These are phyloP conservation scores for Collybiopsis confluens DNA, from an alignment of 768 basidiomycete genomes.

Conservation along the genomic window DNA sequence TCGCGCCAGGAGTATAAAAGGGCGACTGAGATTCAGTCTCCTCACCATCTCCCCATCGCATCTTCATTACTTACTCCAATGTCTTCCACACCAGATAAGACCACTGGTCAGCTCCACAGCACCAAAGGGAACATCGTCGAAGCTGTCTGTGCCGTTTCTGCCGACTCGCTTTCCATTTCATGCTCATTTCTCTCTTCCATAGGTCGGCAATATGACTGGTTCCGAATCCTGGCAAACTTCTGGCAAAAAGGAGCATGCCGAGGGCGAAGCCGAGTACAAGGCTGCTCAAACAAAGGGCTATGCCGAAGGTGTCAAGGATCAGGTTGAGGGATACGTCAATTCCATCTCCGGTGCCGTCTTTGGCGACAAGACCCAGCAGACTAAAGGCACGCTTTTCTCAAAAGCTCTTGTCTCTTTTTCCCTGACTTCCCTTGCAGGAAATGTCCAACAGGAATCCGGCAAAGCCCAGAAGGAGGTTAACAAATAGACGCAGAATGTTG, in stretches of 20 bases:
- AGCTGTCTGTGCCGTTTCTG: constrained; percentile 6
- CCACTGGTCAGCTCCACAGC: constrained; percentile 25
- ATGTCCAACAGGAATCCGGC: constrained; percentile 30
- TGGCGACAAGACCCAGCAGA: constrained; percentile 44
- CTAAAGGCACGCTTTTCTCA: constrained; percentile 28
- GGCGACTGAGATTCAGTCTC: neutral
- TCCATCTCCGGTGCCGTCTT: constrained; percentile 46
- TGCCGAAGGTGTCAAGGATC: constrained; percentile 43
- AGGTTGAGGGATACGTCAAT: constrained; percentile 44
- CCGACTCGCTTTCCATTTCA: neutral
- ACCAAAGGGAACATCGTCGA: constrained; percentile 21
- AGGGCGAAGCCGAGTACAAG: constrained; percentile 40
- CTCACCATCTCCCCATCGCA: neutral
- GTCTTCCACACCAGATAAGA: constrained; percentile 14
- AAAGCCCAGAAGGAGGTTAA: constrained; percentile 19
- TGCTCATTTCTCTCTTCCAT: neutral
- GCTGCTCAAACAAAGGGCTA: constrained; percentile 48
- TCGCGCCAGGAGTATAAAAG: neutral
- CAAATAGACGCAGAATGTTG: too few species aligned
- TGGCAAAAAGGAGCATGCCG: constrained; percentile 49
- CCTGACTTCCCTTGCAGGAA: constrained; percentile 28
- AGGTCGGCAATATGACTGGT: constrained; percentile 47
- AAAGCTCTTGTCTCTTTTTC: neutral
- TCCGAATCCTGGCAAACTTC: constrained; percentile 38
- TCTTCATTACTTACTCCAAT: neutral